Evolutionary conservation across 2,329 filamentous ascomycete species (phyloP), one percentile per base, ranked within the genome.

Genomic region (Hypoxylon sp.): DNA sequence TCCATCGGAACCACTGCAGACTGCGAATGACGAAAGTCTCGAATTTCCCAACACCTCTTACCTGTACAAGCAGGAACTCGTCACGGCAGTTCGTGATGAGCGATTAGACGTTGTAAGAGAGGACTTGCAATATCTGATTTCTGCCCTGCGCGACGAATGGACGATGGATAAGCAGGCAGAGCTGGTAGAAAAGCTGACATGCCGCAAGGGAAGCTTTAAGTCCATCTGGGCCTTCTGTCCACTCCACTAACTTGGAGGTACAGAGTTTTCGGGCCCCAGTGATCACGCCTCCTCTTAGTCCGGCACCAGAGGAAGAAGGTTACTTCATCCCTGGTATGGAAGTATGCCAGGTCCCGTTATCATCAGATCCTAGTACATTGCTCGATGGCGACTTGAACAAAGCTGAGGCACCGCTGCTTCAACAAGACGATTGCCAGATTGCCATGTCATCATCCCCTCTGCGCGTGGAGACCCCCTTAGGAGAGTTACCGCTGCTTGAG

Each of bases 241-340:
- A 53, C 13, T 41, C 3, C 40, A 31, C 35, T 47, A 42, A 62
- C 53, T 54, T 31, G 59, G 26, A 43, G 53, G 20, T 29, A 21
- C 29, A 71, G 70, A 24, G 33, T 45, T 23, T 60, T 13, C 62
- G 48, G 46, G 48, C 59, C 20, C 27, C 63, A n/a, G 49, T 41
- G 4, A 47, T 72, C 15, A 72, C 70, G 11, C 70, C 71, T 35
- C 70, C 69, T 15, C 62, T 73, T 5, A 71, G 63, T 33, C 67
- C 67, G 7, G 11, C 17, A 24, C 11, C 31, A 8, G 20, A 56
- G 10, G 2, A 61, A 0, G 60, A 57, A 11, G 63, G 63, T 3
- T 49, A 49, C 15, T 73, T 67, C 29, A 47, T 69, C 4, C 71
- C 71, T 4, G 48, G 64, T 23, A 45, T 58, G 1, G 52, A 63